These are phyloP conservation scores for Vicia faba DNA, from an alignment of 306 rosid genomes.

Conservation along the genomic window DNA sequence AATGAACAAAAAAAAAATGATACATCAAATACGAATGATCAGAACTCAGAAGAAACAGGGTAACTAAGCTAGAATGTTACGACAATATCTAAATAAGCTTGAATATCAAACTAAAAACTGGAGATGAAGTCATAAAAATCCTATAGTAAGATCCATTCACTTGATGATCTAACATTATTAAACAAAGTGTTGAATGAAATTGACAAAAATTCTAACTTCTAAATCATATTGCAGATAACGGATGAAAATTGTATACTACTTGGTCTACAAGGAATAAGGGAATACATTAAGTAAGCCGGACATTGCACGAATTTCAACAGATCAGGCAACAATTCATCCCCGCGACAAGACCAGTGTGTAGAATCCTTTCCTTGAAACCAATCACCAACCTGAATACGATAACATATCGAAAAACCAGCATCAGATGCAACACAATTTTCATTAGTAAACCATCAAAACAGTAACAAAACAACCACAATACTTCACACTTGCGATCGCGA, in stretches of 20 bases:
- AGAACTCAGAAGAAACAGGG: background rate
- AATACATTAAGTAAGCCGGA: slow-evolving; percentile 55
- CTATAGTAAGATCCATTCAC: background rate
- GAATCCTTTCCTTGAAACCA: slow-evolving; percentile 31
- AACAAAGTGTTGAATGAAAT: slow-evolving; percentile 2
- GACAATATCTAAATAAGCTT: background rate
- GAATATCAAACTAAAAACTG: background rate
- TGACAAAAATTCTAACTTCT: too few species aligned
- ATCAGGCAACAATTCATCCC: slow-evolving; percentile 38
- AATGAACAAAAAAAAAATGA: background rate
- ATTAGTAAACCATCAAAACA: background rate
- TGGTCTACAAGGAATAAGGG: slow-evolving; percentile 26
- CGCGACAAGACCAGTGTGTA: slow-evolving; percentile 23
- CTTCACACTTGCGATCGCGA: background rate
- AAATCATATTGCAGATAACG: too few species aligned
- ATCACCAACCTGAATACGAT: slow-evolving; percentile 49
- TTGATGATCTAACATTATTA: background rate
- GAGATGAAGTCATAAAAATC: background rate
- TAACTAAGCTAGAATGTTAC: background rate
- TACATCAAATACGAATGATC: slow-evolving; percentile 2
- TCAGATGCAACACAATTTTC: slow-evolving; percentile 18
- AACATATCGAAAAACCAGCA: slow-evolving; percentile 30
- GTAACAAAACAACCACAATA: background rate
- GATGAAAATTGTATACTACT: background rate
- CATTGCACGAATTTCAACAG: slow-evolving; percentile 47